Base-by-base conservation (phyloP, 1,139 yeast species). In the Candida tetrigidarum region DNA sequence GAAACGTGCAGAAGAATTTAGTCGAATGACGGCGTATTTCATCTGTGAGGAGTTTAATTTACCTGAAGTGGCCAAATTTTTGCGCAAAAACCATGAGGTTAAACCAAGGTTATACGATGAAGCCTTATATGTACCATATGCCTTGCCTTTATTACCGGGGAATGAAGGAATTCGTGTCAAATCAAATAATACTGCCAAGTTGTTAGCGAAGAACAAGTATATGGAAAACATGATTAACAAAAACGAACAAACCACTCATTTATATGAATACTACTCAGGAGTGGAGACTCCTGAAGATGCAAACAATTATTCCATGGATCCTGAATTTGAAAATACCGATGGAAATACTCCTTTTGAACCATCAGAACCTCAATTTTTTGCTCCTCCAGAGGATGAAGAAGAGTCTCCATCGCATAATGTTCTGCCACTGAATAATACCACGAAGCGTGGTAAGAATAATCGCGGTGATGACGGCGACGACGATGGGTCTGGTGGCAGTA, bases 51-150 rank as follows among this genome's bases (percentile, higher is more conserved):
- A 87, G 18, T 84, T 91, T 59, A 76, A 87, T 55, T 66, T 92
- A 43, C 74, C 76, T 32, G 73, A 80, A 2, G 81, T 90, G 1
- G 76, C 86, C 1, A 75, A 77, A 44, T 92, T 88, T 56, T 65
- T 92, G 36, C 71, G 78, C 37, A 74, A 77, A 12, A 76, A 84
- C 43, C 98, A 92, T 62, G 84, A 84, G 56, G 96, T 91, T 2
- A 79, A 88, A 19, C 96, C 97, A 1, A 70, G 97, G 49, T 63
- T 87, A 22, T 92, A 92, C 56, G 97, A 92, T 62, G 98, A 92
- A 56, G 96, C 92, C 5, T 67, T 93, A 26, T 93, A 91, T 60
- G 93, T 90, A 2, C 96, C 97, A 0, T 93, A 93, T 57, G 79
- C 91, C 19, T 70, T 93, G 39, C 99, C 99, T 0, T 69, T 93